Base-by-base conservation (phyloP, 177 flowering plant species). In the Vitis hybrid region DNA sequence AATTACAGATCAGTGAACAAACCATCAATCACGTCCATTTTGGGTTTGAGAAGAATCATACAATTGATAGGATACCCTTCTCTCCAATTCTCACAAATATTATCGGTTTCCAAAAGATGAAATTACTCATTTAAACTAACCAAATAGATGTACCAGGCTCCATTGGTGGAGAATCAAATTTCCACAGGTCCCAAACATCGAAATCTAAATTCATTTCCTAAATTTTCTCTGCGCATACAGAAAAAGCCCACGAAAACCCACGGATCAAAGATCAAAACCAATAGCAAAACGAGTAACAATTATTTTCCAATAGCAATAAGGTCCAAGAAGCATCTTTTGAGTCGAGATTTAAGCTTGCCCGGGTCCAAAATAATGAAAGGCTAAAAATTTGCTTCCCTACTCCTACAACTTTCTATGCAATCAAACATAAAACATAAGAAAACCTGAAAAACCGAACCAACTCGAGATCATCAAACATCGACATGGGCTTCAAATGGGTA, bases 201-300 rank as follows among this genome's bases (percentile, higher is more conserved):
- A 27, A 60, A 2, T 24, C 63, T 24, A 9, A 5, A 13, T 27
- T 60, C 30, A 24, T 30, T 27, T 60, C 63, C 46, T 60, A 60
- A 32, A 60, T 24, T 27, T 24, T 11, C 63, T 24, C 41, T 24
- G 41, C 7, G 20, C 61, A 58, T 7, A 58, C 27, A 7, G 27
- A 58, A 49, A 63, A 63, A 48, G 3, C 52, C 66, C 66, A 63
- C 0, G 48, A 14, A 41, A 32, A 6, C 64, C n/a, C 50, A 61
- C 41, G 11, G 41, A 61, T 61, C 64, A 61, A 35, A 61, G 18
- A 61, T 61, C 64, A 35, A n/a, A 8, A 61, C 50, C 2, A n/a
- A 64, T 17, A 15, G 51, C 7, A n/a, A 51, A 58, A 41, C 46
- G 46, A 41, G 46, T 5, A 41, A 41, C 46, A 41, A 41, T 41